Evolutionary conservation across 2,329 filamentous ascomycete species (phyloP), one percentile per base, ranked within the genome.

Genomic region (Exophiala oligosperma): DNA sequence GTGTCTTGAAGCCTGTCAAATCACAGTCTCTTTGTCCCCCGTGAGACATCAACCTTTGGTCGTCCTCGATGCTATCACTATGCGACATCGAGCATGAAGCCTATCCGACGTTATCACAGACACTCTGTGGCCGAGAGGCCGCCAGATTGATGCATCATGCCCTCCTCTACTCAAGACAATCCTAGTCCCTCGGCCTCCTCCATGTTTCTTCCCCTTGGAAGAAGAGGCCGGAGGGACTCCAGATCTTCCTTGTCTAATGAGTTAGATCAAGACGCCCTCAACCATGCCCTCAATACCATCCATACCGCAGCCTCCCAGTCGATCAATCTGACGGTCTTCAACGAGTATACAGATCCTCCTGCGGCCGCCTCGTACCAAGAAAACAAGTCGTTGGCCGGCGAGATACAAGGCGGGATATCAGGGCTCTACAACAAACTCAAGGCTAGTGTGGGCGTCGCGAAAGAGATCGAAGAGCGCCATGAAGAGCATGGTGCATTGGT

Each of bases 261-360:
- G 49, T 75, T 84, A 41, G 89, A 92, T 71, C 89, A 85, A 70
- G 89, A 91, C 62, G 87, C 90, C 57, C 80, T 93, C 38, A 85
- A 89, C 35, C 84, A 91, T 62, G 84, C 88, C 17, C 84, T 97
- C 60, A 89, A 96, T 74, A 87, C 90, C 67, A 96, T 97, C 65
- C 93, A 97, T 73, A 91, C 81, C 51, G 87, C 90, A 4, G 92
- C 92, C n/a, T 95, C 90, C 69, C 89, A 90, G 71, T 90, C 90
- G 35, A 89, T 89, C 62, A 84, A 86, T 35, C 80, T 97, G 49
- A 97, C 93, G 2, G 95, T 92, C 7, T 97, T 97, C 75, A 95
- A 95, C 74, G 92, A 97, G 70, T 92, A 96, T 68, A 90, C 89
- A 5, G 72, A 69, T 53, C 77, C 76, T 0, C 82, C 88, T 1